Base-by-base conservation (phyloP, 495 filamentous ascomycete species). In the Penicillium parvum region DNA sequence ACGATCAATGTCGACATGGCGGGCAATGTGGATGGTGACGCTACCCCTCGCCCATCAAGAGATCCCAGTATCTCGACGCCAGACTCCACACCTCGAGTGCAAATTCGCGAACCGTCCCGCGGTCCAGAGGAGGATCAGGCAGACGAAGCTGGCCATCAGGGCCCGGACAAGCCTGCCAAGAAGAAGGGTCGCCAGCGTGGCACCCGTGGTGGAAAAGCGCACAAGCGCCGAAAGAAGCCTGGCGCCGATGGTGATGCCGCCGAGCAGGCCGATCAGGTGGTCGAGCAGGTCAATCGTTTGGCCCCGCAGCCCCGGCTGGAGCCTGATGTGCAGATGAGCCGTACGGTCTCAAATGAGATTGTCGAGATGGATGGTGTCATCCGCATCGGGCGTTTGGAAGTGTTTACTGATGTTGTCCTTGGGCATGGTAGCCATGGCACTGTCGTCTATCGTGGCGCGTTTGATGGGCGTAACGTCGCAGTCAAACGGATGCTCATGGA, bases 401-500 rank as follows among this genome's bases (percentile, higher is more conserved):
- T 91, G 17, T 80, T 84, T 51, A 83, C 82, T 19, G 79, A 86
- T 37, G 71, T 77, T 42, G 81, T 88, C 1, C 74, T 91, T 20
- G 87, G 86, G 6, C 85, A 74, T 45, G 88, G 88, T 10, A 90
- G 86, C 55, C 87, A 90, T 57, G 88, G 88, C 16, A 95, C 88
- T 11, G 78, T 90, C 29, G 88, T 95, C 6, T 91, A 86, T 58
- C 77, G 79, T 11, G 88, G 88, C n/a, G 81, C 75, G 16, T 95
- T 89, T 56, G 88, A 95, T 55, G 89, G 90, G 15, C 84, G 90
- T 49, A 85, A 88, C 32, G 94, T 98, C 14, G 92, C 92, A 1
- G 89, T 98, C 22, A 98, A 98, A 69, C 79, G 92, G 16, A 97
- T 98, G 89, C 73, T 96, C 35, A 84, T 88, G 27, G 84, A 92